Base-by-base conservation (phyloP, 1,139 yeast species). In the Geotrichum histeridarum region DNA sequence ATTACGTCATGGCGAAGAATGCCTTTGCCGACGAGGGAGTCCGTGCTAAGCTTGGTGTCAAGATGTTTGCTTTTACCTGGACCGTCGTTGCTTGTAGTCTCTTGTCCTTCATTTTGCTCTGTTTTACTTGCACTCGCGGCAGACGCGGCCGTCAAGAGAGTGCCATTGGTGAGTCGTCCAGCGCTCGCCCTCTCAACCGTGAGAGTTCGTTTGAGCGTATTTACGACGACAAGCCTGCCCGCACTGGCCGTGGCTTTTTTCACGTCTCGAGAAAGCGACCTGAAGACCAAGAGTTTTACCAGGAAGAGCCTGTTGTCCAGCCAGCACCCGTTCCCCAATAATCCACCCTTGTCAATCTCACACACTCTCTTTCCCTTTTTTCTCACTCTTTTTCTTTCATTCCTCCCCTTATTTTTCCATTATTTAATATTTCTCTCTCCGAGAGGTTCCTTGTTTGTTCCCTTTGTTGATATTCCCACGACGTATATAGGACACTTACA, bases 51-150 rank as follows among this genome's bases (percentile, higher is more conserved):
- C 62, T 87, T 49, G 90, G 90, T 39, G 75, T 74, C 39, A 78
- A 79, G 59, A 71, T 81, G 69, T 74, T 84, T 67, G 89, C 81
- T 14, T 79, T 84, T 58, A 69, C 81, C 51, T 85, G 93, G 93
- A 75, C 86, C 17, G 70, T 80, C 1, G 79, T 77, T 1, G 79
- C 77, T 53, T 68, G 79, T 61, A 66, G 79, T 51, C 58, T 79
- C 37, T 55, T 80, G 33, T 58, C 70, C 47, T 58, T 65, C 54
- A 36, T 72, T 48, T 59, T 70, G 53, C 65, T 66, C 60, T 64
- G 69, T 65, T 57, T 65, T 58, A 63, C 65, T 17, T 63, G 70
- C 57, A 63, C 67, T 56, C 50, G 45, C 54, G 54, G 59, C 38
- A 18, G 42, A 27, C 17, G 42, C 9, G 31, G 42, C 35, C 11